Conservation (phyloP, 371 early-diverging fungal genomes). For the Ordospora colligata region DNA sequence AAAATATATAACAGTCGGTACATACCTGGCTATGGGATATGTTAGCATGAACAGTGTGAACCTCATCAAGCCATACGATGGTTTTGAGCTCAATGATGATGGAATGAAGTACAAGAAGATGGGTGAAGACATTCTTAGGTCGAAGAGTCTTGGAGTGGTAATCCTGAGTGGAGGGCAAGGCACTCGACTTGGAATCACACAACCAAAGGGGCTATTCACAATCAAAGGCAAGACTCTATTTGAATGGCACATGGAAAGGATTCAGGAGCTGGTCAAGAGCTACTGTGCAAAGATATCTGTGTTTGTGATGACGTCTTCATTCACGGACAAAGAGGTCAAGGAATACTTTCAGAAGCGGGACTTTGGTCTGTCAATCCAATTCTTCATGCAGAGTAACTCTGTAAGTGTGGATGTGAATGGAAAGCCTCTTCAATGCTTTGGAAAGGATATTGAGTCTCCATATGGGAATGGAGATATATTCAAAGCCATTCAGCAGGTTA, state of each 20-base stretch:
- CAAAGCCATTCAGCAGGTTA: constrained; percentile 39
- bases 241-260: constrained; percentile 41
- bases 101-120: neutral
- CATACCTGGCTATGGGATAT: neutral
- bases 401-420: constrained; percentile 34
- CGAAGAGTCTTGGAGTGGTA: constrained; percentile 45
- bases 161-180: constrained; percentile 60
- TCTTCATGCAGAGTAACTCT: constrained; percentile 53
- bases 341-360: constrained; percentile 43
- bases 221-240: constrained; percentile 48
- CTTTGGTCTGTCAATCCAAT: constrained; percentile 36
- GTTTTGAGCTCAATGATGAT: neutral
- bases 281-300: constrained; percentile 28
- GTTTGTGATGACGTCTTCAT: constrained; percentile 55
- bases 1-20: neutral
- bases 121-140: neutral
- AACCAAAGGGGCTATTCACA: constrained; percentile 57
- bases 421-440: neutral
- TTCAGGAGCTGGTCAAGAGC: constrained; percentile 31
- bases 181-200: constrained; percentile 49
- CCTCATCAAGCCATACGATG: neutral
- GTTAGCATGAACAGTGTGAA: neutral
- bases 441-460: constrained; percentile 32
- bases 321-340: constrained; percentile 50
- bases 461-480: constrained; percentile 60